Base-by-base conservation (phyloP, 73 alveolate genomes). In the Stentor roeselii region DNA sequence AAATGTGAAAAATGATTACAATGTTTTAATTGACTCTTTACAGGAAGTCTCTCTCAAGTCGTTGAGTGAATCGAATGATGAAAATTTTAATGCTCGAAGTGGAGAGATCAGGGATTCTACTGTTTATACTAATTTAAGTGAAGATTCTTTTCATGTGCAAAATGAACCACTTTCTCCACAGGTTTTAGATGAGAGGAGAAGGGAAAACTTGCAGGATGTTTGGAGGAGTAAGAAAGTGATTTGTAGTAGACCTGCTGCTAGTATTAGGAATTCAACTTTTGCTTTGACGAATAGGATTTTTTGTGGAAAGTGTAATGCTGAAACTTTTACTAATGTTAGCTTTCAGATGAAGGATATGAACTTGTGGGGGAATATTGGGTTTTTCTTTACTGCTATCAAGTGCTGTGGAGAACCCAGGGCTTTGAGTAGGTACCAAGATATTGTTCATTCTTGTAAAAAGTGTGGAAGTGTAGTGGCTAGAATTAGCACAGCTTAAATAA, bases 381-480 rank as follows among this genome's bases (percentile, higher is more conserved):
- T 67, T 40, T 67, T 67, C 41, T 67, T 67, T 67, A 21, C n/a
- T 30, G 80, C 80, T 67, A 67, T 67, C 41, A 67, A 67, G 2
- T 67, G 80, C 42, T 67, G 80, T 32, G 37, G 80, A 67, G 80
- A 67, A 67, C 41, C 42, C 0, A 67, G 37, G 27, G n/a, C 80
- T 11, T 40, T 67, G 14, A 67, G 80, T 2, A 67, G 37, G 80
- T 67, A 67, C 2, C 80, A 67, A 67, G 80, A 67, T 11, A 67
- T 67, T 30, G 80, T 67, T 1, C 80, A 67, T 34, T 21, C 80
- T 1, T 67, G 80, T 40, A 67, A 32, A 67, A 67, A 67, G 34
- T 67, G 80, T 67, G 37, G 37, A 30, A 67, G 37, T 67, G 41
- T 67, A 15, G n/a, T 67, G 2, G 80, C 80, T 14, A 67, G 80